Evolutionary conservation across 371 early-diverging fungal genomes (phyloP), one percentile per base, ranked within the genome.

Genomic region (Mortierella sp.): DNA sequence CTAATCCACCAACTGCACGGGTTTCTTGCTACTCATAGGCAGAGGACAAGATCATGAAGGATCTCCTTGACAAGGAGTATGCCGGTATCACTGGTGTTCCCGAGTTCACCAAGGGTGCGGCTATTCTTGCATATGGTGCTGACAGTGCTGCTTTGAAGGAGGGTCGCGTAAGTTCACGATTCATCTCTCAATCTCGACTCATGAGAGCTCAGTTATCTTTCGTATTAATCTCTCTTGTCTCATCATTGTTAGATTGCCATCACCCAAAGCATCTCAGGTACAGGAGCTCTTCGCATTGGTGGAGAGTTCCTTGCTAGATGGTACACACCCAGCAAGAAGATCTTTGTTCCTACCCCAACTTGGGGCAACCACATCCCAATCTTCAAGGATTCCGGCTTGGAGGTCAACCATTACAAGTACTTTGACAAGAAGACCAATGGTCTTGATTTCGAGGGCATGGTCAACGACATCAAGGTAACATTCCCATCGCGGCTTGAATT

Each of bases 291-390:
- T 57, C 92, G 97, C 67, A 89, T 98, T 61, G 99, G 95, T 54
- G 98, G 93, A 63, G 94, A 86, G 58, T 98, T 98, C 85, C 83
- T 99, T 59, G 80, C 81, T 60, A 81, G 90, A 27, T 97, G 90
- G 85, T 95, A 89, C 83, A 88, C 89, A 59, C 83, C 90, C 59
- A 90, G 89, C 78, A 96, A 95, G 87, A 93, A 89, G 78, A 90
- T 98, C 57, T 91, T 92, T 80, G 85, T 98, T 52, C 98, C 98
- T 55, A 94, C 91, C 68, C 98, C 98, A 66, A 93, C 92, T 79
- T 99, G 99, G 99, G 98, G 98, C 59, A 99, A 99, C 89, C 99
- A 99, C 80, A 92, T 84, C 46, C 90, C 95, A 54, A 93, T 99
- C 74, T 94, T 98, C 88, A 86, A 88, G 62, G 96, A 97, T 81